Evolutionary conservation across 2,329 filamentous ascomycete species (phyloP).

Genomic region (Tolypocladium ophioglossoides): DNA sequence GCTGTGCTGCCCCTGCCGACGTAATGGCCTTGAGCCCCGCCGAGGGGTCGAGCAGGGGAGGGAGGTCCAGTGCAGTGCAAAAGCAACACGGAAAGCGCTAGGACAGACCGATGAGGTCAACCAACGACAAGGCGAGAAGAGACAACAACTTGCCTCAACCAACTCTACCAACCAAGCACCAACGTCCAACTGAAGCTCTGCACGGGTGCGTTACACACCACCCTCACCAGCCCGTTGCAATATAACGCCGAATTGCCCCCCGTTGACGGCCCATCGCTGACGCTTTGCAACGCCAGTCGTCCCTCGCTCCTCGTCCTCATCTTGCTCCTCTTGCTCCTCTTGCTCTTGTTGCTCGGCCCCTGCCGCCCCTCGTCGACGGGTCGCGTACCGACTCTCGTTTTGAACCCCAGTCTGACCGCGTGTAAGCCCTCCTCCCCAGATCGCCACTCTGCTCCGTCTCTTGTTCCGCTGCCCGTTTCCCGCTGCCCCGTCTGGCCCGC

Average conservation of each 20-base stretch:
- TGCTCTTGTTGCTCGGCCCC: neutral
- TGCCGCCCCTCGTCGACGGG: neutral
- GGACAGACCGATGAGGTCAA: neutral
- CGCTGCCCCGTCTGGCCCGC: neutral
- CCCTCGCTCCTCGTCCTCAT: neutral
- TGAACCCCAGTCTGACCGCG: neutral
- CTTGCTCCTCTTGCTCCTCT: neutral
- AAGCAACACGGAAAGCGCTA: neutral
- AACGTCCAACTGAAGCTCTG: neutral
- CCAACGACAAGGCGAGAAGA: neutral
- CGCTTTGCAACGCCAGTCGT: neutral
- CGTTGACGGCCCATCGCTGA: neutral
- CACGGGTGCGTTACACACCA: neutral
- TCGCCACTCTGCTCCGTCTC: neutral
- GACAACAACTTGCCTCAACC: neutral
- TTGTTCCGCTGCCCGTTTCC: neutral
- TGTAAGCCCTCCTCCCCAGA: neutral
- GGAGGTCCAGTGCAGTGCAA: no score
- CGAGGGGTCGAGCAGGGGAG: no score
- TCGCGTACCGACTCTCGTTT: neutral
- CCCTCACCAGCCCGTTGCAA: neutral
- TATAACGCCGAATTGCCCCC: no score
- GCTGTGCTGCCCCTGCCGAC: neutral
- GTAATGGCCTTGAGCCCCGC: neutral
- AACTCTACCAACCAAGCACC: neutral